Percentiles rank a stretch among this genome's conserved stretches.
Evolutionary conservation across 2,329 filamentous ascomycete species (phyloP).

Genomic region (Cladosporium sp.): DNA sequence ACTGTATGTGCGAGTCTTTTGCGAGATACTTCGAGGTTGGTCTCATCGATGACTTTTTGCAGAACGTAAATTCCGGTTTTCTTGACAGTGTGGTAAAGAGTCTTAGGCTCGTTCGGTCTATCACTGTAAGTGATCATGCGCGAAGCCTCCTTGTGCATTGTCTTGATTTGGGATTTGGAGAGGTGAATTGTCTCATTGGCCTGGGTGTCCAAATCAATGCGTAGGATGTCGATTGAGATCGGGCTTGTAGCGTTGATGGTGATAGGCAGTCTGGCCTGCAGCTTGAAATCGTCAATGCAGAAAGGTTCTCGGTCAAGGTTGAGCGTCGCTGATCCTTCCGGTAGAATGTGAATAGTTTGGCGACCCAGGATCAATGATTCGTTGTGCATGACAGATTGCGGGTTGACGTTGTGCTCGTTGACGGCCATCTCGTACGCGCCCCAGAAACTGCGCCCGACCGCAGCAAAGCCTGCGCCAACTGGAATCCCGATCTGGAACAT

Average conservation of each 20-base stretch:
- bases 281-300: constrained; percentile 69
- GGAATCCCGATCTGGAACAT: constrained; percentile 91
- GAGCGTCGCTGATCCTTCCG: constrained; percentile 84
- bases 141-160: constrained; percentile 68
- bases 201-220: constrained; percentile 79
- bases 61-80: constrained; percentile 87
- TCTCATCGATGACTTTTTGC: constrained; percentile 83
- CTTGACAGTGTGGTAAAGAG: constrained; percentile 71
- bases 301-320: constrained; percentile 81
- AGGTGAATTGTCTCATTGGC: constrained; percentile 78
- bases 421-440: constrained; percentile 84
- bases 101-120: constrained; percentile 40
- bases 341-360: constrained; percentile 96
- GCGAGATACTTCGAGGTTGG: constrained; percentile 70
- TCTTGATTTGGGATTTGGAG: constrained; percentile 70
- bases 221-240: constrained; percentile 82
- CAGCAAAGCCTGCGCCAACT: constrained; percentile 69
- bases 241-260: constrained; percentile 93
- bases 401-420: constrained; percentile 89
- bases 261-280: constrained; percentile 71
- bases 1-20: constrained; percentile 74
- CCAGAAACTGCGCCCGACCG: constrained; percentile 77
- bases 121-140: constrained; percentile 55
- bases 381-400: constrained; percentile 84
- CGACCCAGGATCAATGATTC: constrained; percentile 91